These are phyloP conservation scores for Stephania japonica DNA, from an alignment of 164 flowering plant species.

Conservation along the genomic window DNA sequence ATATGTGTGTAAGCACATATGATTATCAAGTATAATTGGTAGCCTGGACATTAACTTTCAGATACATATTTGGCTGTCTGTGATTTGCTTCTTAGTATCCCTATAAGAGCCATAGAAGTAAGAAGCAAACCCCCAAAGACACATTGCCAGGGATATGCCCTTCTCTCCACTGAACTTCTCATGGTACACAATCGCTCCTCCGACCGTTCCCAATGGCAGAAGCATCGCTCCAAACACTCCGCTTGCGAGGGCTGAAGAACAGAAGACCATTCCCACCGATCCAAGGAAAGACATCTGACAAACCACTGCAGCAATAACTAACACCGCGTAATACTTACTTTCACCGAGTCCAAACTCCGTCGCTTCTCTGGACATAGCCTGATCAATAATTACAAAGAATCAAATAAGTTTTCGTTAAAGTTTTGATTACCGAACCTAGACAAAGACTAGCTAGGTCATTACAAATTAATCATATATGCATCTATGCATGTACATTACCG, in stretches of 20 bases:
- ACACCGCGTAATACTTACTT: slow-evolving; percentile 4
- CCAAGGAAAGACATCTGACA: not conserved
- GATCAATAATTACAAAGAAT: not conserved
- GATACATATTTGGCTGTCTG: not conserved
- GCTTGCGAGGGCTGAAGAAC: slow-evolving; percentile 3
- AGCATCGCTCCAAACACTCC: slow-evolving; percentile 1
- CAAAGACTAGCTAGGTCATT: not conserved
- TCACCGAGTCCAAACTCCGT: slow-evolving; percentile 1
- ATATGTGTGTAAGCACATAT: no score
- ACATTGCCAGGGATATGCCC: slow-evolving; percentile 9
- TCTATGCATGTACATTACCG: not conserved
- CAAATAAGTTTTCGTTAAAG: not conserved
- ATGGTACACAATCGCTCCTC: slow-evolving; percentile 1
- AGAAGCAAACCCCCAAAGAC: slow-evolving; percentile 9
- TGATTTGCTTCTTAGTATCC: slow-evolving; percentile 1
- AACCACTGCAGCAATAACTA: not conserved
- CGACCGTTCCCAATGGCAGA: not conserved
- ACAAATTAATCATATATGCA: not conserved
- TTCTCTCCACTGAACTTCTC: slow-evolving; percentile 12
- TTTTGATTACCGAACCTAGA: not conserved
- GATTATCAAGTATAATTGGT: no score
- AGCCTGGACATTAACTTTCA: not conserved
- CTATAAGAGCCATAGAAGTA: slow-evolving; percentile 9
- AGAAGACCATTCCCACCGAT: slow-evolving; percentile 1
- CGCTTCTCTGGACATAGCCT: slow-evolving; percentile 13